Conservation (phyloP, 2,329 filamentous ascomycete species). For the Fonsecaea multimorphosa region DNA sequence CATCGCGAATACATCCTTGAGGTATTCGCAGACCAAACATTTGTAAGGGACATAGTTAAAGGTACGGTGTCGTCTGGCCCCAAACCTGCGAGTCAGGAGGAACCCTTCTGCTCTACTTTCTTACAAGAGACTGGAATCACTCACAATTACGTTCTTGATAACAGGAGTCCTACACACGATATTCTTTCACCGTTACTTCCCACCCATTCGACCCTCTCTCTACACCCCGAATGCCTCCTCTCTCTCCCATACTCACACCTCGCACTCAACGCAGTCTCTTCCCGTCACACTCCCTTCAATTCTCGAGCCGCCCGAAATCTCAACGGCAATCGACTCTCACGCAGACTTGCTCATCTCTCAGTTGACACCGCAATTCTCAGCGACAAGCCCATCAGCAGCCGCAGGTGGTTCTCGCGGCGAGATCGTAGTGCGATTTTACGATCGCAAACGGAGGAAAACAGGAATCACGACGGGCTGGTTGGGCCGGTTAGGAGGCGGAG, state of each 20-base stretch:
- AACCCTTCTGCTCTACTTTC: constrained; percentile 19
- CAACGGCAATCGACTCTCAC: constrained; percentile 90
- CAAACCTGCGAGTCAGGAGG: background rate
- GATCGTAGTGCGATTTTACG: constrained; percentile 89
- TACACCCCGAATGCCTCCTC: constrained; percentile 52
- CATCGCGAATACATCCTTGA: constrained; percentile 92
- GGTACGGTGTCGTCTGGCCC: constrained; percentile 58
- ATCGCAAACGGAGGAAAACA: constrained; percentile 83
- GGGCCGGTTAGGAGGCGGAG: constrained; percentile 38
- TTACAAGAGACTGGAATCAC: background rate
- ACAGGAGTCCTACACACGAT: constrained; percentile 92
- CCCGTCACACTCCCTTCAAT: constrained; percentile 90
- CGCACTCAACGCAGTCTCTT: constrained; percentile 35
- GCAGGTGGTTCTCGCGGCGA: constrained; percentile 72
- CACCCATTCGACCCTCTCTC: constrained; percentile 78
- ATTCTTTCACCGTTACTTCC: constrained; percentile 99
- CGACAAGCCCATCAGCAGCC: constrained; percentile 46
- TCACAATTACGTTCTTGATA: constrained; percentile 7
- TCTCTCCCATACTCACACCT: constrained; percentile 25
- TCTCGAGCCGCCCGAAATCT: constrained; percentile 80
- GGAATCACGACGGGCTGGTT: constrained; percentile 69
- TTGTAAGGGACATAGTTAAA: constrained; percentile 90
- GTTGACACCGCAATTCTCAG: constrained; percentile 64
- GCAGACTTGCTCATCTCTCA: constrained; percentile 79
- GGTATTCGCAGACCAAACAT: constrained; percentile 87